A percentile compares a stretch with the other conserved stretches of the same genome.
Evolutionary conservation across 1,139 yeast genomes (phyloP).

Genomic region (Tardiomyces depauwii): DNA sequence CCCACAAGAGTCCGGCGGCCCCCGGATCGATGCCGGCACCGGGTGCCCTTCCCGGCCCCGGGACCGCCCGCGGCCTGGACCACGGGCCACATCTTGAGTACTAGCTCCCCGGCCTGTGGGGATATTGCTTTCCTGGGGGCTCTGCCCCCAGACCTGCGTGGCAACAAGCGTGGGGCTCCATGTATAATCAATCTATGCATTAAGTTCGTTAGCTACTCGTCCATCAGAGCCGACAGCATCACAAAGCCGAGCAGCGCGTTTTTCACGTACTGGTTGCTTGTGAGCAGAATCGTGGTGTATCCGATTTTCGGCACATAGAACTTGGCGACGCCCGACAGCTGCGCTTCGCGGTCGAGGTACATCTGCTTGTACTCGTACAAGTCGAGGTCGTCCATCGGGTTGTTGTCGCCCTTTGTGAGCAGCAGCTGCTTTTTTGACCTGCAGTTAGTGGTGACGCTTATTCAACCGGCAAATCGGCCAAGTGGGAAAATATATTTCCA

Average conservation of each 20-base stretch:
- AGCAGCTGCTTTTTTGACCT: constrained; percentile 49
- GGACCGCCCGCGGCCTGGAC: constrained; percentile 14
- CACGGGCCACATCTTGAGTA: constrained; percentile 19
- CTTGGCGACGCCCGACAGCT: constrained; percentile 66
- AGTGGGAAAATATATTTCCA: no score
- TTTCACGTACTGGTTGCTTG: constrained; percentile 78
- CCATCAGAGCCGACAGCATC: constrained; percentile 35
- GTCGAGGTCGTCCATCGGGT: constrained; percentile 81
- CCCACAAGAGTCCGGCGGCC: neutral
- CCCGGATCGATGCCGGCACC: neutral
- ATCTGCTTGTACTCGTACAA: constrained; percentile 68
- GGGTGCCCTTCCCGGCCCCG: constrained; percentile 5
- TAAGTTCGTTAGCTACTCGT: constrained; percentile 18
- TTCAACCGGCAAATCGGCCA: no score
- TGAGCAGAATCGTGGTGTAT: constrained; percentile 78
- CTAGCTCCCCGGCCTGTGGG: constrained; percentile 6
- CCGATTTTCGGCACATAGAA: constrained; percentile 91
- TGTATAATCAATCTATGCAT: neutral
- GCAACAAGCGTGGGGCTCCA: no score
- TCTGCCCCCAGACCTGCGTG: no score
- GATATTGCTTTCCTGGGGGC: no score
- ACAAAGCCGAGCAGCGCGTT: constrained; percentile 58
- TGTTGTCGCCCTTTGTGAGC: constrained; percentile 94
- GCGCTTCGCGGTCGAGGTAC: constrained; percentile 64
- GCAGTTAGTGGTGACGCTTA: neutral